Base-by-base conservation (phyloP, 2,329 filamentous ascomycete genomes). In the Fusarium austroafricanum region DNA sequence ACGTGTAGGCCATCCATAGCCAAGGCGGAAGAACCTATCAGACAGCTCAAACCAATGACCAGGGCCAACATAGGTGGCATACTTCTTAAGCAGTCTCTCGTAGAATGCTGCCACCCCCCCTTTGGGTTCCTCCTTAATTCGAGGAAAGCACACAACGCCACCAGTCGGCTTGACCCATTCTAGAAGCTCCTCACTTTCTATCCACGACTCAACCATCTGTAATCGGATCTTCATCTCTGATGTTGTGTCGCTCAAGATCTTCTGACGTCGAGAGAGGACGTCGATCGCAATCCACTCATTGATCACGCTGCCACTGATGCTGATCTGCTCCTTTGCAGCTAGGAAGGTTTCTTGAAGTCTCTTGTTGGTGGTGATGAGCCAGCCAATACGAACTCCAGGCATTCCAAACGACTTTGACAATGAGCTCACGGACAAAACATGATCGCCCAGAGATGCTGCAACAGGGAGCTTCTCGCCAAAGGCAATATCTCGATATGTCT, bases 111-210 rank as follows among this genome's bases (percentile, higher is more conserved):
- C 0, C 17, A 38, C 6, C 1, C 54, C 38, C 0, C 29, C 47
- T 2, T 38, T 37, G 3, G 47, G 54, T 3, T 57, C 38, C 21
- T 37, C 1, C 15, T 43, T 54, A 2, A 57, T 56, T 5, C 21
- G 6, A 1, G 38, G 46, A 28, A 56, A 56, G 3, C 46, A 53
- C 1, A 56, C 46, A 10, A 56, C 46, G 9, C 54, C 38, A 5
- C 54, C 46, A 14, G 46, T 53, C 6, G 46, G 54, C 21, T 56
- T 42, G 5, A 56, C 37, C 54, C 46, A 56, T 23, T 56, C 54
- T 15, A 56, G 3, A 8, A 53, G 29, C 14, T 56, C 46, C 46
- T 56, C 46, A 1, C 37, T 6, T 35, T 42, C 14, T 2, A 43
- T 56, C 54, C 46, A 56, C 4, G 54, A 37, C 29, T 53, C 37